Percentiles rank a stretch among this genome's conserved stretches.
phyloP scores from a whole-genome alignment of 2,329 filamentous ascomycete genomes.

The Aspergillus quadrilineatus region DNA sequence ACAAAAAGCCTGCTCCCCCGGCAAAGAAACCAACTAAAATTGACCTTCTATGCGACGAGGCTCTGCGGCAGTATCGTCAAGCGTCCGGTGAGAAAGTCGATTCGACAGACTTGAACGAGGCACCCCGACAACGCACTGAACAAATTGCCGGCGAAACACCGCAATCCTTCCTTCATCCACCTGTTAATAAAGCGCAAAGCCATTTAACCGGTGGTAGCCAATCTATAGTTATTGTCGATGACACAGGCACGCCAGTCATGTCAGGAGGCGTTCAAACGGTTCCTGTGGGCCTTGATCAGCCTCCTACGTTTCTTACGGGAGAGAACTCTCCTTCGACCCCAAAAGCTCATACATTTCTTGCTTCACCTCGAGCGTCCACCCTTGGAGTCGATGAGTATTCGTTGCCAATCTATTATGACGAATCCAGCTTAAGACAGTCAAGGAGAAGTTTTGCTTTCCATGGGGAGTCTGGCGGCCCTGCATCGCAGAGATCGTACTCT shows the following conservation, averaged over 20 bases:
- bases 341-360: slow-evolving; percentile 19
- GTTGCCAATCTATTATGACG: slow-evolving; percentile 32
- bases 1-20: slow-evolving; percentile 35
- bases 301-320: slow-evolving; percentile 19
- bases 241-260: slow-evolving; percentile 49
- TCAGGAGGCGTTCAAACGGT: slow-evolving; percentile 35
- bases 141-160: background rate
- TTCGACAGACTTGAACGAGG: slow-evolving; percentile 1
- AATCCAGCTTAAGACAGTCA: slow-evolving; percentile 14
- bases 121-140: background rate
- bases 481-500: slow-evolving; percentile 30
- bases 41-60: slow-evolving; percentile 76
- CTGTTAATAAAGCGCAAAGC: slow-evolving; percentile 43
- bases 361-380: slow-evolving; percentile 24
- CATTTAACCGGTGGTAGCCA: slow-evolving; percentile 77
- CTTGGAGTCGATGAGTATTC: slow-evolving; percentile 28
- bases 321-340: slow-evolving; percentile 15
- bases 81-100: slow-evolving; percentile 52
- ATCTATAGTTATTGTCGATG: slow-evolving; percentile 84
- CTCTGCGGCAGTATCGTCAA: slow-evolving; percentile 74
- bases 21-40: slow-evolving; percentile 62
- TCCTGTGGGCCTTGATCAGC: slow-evolving; percentile 13
- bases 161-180: background rate
- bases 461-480: slow-evolving; percentile 19
- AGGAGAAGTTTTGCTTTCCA: slow-evolving; percentile 17